Base-by-base conservation (phyloP, 2,329 filamentous ascomycete species). In the Penicillium sp. region DNA sequence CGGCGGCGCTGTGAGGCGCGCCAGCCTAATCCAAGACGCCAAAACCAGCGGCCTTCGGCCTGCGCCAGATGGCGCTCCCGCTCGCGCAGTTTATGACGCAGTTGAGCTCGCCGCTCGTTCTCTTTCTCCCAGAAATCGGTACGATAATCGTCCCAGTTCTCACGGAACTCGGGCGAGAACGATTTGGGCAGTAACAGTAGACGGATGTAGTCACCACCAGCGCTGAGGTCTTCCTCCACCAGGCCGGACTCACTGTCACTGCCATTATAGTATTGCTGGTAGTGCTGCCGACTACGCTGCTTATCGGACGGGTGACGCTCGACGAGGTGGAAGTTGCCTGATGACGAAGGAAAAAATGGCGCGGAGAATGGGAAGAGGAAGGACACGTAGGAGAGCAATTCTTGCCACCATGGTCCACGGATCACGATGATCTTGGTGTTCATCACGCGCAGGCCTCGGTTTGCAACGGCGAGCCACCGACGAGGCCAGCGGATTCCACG, bases 61-160 rank as follows among this genome's bases (percentile, higher is more conserved):
- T 85, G 87, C 13, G 89, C 87, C 40, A 91, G 78, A 31, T 89
- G 86, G 18, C 84, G 82, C 67, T 93, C 88, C 35, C 85, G 84
- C 53, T 87, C 83, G 62, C 87, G 85, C 51, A 96, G 79, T 70
- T 90, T 90, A 44, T 83, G 78, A 22, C 91, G 84, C 24, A 97
- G 80, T 58, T 90, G 79, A 2, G 89, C 85, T 13, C 95, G 87
- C 2, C 94, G 88, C 74, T 96, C 92, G 71, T 99, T 99, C 75
- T 99, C 95, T 61, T 88, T 88, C 68, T 97, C 94, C 95, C 95
- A 99, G 77, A 97, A 99, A 60, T 97, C 93, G 36, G 89, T 88
- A 54, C 95, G 85, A 76, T 96, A 99, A 16, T 94, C 83, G 71
- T 99, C 95, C 95, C 95, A 99, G 65, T 96, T 96, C 74, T 98